Evolutionary conservation across 2,329 filamentous ascomycete species (phyloP), one percentile per base, ranked within the genome.

Genomic region (Hymenoscyphus occultus): DNA sequence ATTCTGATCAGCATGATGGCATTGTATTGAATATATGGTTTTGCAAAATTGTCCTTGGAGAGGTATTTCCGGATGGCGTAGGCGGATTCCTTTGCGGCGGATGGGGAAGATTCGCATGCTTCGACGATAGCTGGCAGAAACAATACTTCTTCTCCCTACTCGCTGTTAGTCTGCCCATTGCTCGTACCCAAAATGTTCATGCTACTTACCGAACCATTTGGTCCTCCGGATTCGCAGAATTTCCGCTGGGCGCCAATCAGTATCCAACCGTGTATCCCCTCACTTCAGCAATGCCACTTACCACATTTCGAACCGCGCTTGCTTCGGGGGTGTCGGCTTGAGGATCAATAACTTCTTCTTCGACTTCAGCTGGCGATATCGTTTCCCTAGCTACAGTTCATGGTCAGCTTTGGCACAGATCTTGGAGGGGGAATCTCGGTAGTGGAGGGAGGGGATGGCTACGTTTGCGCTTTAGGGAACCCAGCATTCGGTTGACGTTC

Each of bases 1-100:
- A 99, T 99, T 67, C 94, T 90, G 71, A 96, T 83, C 64, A 99
- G 85, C 95, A 98, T 98, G 74, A 98, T 88, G 68, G 92, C 90
- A 79, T 98, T 97, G 83, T 97, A 98, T 78, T 98, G 94, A 71
- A 89, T 87, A 72, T 90, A 87, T 10, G 91, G 82, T 57, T 80
- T 81, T 32, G 78, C 75, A 72, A 78, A 86, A 78, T 91, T 87
- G 57, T 93, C 90, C 70, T 88, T 89, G 71, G 86, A 84, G 66
- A 99, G 81, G 76, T 89, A 94, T 77, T 92, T 93, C 75, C 92
- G 90, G 74, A 98, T 92, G 70, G 90, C 82, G 70, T 86, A 81
- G 60, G 93, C 92, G 71, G 91, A 92, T 73, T 93, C 90, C 69
- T 89, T 87, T 31, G 94, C 93, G 5, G 95, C 95, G 58, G 83